Base-by-base conservation (phyloP, 2,329 filamentous ascomycete genomes). In the Aspergillus novoparasiticus region DNA sequence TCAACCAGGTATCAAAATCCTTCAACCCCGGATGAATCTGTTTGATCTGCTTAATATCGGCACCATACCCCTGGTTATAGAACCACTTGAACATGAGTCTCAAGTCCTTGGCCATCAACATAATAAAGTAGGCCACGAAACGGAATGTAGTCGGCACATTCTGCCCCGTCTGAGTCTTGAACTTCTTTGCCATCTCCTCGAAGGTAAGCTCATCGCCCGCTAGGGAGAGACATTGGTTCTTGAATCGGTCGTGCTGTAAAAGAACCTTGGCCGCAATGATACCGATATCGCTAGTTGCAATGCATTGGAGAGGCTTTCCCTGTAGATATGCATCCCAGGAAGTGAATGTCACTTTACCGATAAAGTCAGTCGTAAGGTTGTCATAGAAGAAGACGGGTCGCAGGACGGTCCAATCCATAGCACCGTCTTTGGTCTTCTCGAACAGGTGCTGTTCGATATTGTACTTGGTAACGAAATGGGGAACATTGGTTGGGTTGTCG, bases 331-430 rank as follows among this genome's bases (percentile, higher is more conserved):
- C 75, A 41, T 79, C 73, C 71, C 81, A 80, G 1, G 62, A 34
- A 0, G 83, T 79, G 0, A 80, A 71, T 69, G 86, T 85, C 2
- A 82, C 76, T 61, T 82, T 83, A 4, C 82, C 83, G 10, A 79
- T 66, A 66, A 85, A 82, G 12, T 78, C 79, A 0, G 81, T 78
- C 2, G 70, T 73, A 5, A 86, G 68, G 75, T 85, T 85, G 9
- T 90, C 87, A 79, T 88, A 86, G 76, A 90, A 90, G 1, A 84
- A 85, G 0, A 85, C 83, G 0, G 88, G 88, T 4, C 87, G 82
- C 3, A 90, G 76, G 45, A 90, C 84, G 0, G 86, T 89, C 83
- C 85, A 90, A 8, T 76, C 76, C 86, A 88, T 87, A 0, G 69
- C 73, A 1, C 78, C 77, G 1, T 78, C 77, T 4, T 75, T 75